Evolutionary conservation across 495 filamentous ascomycete species (phyloP), one percentile per base, ranked within the genome.

Genomic region (Friedmanniomyces endolithicus): DNA sequence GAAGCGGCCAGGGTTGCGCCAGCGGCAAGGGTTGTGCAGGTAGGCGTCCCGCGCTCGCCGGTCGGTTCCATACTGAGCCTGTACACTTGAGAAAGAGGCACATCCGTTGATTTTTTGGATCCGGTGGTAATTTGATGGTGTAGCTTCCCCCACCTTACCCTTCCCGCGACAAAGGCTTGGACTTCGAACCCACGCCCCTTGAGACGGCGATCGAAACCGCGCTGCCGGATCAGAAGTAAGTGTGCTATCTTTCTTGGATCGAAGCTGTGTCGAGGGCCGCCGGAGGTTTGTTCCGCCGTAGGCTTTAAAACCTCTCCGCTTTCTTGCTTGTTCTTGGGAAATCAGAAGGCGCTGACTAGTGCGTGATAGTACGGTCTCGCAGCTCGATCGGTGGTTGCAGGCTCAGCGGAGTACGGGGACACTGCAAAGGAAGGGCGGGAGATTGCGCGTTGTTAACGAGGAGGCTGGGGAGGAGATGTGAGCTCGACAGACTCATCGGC

Each of bases 221-320:
- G 19, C 27, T 59, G 50, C 57, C 57, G 17, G 57, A 59, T 55
- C 3, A 46, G 33, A 46, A 47, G 57, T 53, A 33, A 53, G 51
- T 53, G 6, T 29, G 3, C 19, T 50, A 31, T 35, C 14, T 2
- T 29, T 24, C 12, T 47, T n/a, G n/a, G n/a, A n/a, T n/a, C n/a
- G n/a, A n/a, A n/a, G n/a, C n/a, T n/a, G n/a, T n/a, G n/a, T n/a
- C n/a, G n/a, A n/a, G n/a, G n/a, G n/a, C n/a, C n/a, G n/a, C n/a
- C n/a, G n/a, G n/a, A n/a, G n/a, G n/a, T n/a, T n/a, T n/a, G n/a
- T n/a, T n/a, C n/a, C n/a, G n/a, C n/a, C n/a, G n/a, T n/a, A n/a
- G n/a, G n/a, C n/a, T n/a, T n/a, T n/a, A n/a, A n/a, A n/a, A n/a
- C n/a, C n/a, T n/a, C n/a, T n/a, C n/a, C n/a, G n/a, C n/a, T n/a